These are phyloP conservation scores for Penicillium chermesinum DNA, from an alignment of 495 filamentous ascomycete genomes.

Conservation along the genomic window DNA sequence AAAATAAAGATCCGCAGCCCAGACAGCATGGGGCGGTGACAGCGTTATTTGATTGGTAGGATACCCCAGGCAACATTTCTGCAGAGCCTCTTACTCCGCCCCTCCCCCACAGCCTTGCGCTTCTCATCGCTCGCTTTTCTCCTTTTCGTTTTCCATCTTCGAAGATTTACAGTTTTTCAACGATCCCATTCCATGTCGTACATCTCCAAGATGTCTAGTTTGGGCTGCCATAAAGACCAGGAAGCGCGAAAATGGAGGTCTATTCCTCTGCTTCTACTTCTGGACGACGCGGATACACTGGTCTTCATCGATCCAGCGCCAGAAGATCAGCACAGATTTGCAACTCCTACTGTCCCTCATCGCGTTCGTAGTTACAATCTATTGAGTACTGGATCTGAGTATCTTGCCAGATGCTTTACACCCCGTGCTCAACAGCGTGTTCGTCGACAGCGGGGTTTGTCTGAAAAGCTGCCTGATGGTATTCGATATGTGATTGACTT, in stretches of 20 bases:
- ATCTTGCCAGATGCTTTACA: conserved; percentile 44
- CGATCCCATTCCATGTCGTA: too few relatives aligned
- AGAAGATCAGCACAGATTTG: conserved; percentile 19
- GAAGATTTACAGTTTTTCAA: too few relatives aligned
- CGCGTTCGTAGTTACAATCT: conserved; percentile 42
- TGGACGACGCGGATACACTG: conserved; percentile 47
- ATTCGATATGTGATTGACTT: conserved; percentile 58
- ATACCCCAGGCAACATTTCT: neutral
- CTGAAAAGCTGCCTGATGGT: conserved; percentile 27
- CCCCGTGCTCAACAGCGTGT: conserved; percentile 27
- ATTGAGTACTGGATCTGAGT: conserved; percentile 40
- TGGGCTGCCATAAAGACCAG: neutral
- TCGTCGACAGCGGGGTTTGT: conserved; percentile 28
- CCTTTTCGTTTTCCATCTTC: neutral
- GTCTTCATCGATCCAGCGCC: conserved; percentile 48
- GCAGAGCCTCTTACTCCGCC: conserved; percentile 1
- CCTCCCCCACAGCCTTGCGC: neutral
- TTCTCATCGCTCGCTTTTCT: neutral
- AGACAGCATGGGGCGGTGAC: neutral
- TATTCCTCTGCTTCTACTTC: conserved; percentile 23
- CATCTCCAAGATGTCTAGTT: too few relatives aligned
- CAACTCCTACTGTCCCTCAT: conserved; percentile 29
- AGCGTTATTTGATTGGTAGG: neutral
- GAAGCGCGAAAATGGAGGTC: neutral
- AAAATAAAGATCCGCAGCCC: neutral